Evolutionary conservation across 2,329 filamentous ascomycete species (phyloP).

Genomic region (Ambrosiella cleistominuta): DNA sequence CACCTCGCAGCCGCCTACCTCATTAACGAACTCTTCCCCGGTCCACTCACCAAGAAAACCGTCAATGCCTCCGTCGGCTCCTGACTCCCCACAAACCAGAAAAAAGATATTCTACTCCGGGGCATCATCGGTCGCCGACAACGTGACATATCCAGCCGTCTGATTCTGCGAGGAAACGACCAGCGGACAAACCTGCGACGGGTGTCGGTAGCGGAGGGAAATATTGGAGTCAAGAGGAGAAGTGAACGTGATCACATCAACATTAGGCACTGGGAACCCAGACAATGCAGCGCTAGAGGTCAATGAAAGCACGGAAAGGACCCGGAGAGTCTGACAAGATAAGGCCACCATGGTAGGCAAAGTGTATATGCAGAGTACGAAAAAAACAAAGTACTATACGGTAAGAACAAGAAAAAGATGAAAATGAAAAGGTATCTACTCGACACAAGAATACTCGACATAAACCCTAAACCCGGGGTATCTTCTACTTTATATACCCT

Average conservation of each 20-base stretch:
- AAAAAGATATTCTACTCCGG: constrained; percentile 26
- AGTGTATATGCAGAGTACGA: neutral
- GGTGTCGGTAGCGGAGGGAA: neutral
- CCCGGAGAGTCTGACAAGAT: no score
- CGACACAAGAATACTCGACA: no score
- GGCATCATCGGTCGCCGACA: constrained; percentile 26
- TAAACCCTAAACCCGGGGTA: no score
- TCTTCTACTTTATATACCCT: no score
- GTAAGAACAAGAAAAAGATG: neutral
- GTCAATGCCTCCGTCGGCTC: constrained; percentile 15
- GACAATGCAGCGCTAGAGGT: neutral
- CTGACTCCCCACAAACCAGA: constrained; percentile 32
- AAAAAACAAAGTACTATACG: neutral
- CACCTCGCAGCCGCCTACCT: constrained; percentile 37
- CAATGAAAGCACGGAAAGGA: neutral
- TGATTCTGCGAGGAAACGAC: constrained; percentile 48
- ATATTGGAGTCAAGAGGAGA: neutral
- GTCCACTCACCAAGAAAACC: constrained; percentile 52
- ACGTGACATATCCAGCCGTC: constrained; percentile 50
- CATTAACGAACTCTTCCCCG: constrained; percentile 44
- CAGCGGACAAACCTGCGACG: constrained; percentile 37
- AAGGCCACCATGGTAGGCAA: neutral
- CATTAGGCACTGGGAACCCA: neutral
- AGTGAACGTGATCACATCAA: neutral
- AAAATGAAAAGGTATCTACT: neutral